Conservation (phyloP, 257 asterid species). For the Lycium barbarum region DNA sequence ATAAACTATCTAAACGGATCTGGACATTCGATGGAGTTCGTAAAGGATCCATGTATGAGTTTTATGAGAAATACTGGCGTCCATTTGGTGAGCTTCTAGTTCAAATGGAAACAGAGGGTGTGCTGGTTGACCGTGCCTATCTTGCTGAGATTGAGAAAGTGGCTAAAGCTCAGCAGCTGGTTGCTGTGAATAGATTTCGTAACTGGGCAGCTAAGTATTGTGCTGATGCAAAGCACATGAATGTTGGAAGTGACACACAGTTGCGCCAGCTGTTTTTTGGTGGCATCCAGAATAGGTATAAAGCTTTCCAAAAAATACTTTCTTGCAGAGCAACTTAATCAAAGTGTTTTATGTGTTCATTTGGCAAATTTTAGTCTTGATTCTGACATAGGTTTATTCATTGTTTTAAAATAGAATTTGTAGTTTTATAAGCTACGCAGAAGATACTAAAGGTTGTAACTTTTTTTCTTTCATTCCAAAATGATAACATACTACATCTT, state of each 20-base stretch:
- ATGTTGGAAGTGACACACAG: constrained; percentile 95
- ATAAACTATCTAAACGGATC: constrained; percentile 56
- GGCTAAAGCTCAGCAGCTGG: constrained; percentile 81
- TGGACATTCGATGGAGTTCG: constrained; percentile 78
- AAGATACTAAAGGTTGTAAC: not conserved
- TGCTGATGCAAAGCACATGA: constrained; percentile 85
- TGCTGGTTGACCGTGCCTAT: constrained; percentile 88
- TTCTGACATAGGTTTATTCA: not conserved
- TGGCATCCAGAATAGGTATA: constrained; percentile 83
- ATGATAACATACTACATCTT: not conserved
- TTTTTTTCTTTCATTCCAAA: not conserved
- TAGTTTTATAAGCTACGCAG: constrained; percentile 12
- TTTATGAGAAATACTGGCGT: constrained; percentile 74
- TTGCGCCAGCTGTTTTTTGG: constrained; percentile 91
- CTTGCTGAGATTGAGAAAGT: constrained; percentile 93
- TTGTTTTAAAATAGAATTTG: not conserved
- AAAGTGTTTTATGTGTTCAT: not conserved
- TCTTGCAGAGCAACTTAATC: constrained; percentile 17
- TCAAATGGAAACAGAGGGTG: constrained; percentile 89
- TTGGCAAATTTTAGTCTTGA: not conserved
- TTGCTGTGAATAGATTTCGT: constrained; percentile 86
- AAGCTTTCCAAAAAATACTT: constrained; percentile 4
- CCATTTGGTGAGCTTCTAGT: constrained; percentile 97
- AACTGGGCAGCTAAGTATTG: constrained; percentile 91
- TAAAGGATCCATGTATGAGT: constrained; percentile 80